Percentiles rank a stretch among this genome's conserved stretches.
Evolutionary conservation across 306 rosid species (phyloP).

Genomic region (Sicyos edulis): DNA sequence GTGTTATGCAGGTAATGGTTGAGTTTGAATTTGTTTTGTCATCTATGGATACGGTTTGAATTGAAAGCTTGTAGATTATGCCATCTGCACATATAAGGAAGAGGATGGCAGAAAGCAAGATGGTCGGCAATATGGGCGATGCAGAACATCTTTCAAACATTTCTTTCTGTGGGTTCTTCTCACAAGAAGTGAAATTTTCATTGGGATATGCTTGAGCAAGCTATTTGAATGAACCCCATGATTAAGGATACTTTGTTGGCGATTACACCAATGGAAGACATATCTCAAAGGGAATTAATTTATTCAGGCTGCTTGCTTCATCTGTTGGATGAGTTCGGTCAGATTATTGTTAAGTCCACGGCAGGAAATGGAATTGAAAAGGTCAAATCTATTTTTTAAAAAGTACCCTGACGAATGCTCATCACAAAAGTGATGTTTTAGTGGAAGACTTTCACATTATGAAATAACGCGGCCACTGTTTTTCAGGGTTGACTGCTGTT

Average conservation of each 20-base stretch:
- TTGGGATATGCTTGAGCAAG: not conserved
- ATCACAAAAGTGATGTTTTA: not conserved
- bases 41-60: not conserved
- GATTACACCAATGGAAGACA: conserved; percentile 19
- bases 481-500: not conserved
- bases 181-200: not conserved
- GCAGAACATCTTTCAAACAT: conserved; percentile 37
- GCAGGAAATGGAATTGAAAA: conserved; percentile 1
- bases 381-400: not conserved
- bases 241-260: not conserved
- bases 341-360: conserved; percentile 2
- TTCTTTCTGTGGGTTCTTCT: conserved; percentile 13
- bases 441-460: not conserved
- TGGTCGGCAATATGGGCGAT: conserved; percentile 28
- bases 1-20: conserved; percentile 17
- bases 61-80: conserved; percentile 22
- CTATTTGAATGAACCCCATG: conserved; percentile 11
- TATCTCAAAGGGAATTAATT: not conserved
- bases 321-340: not conserved
- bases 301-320: conserved; percentile 3
- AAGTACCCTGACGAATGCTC: not conserved
- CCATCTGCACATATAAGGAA: conserved; percentile 30
- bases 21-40: conserved; percentile 13
- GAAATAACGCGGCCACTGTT: not conserved
- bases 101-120: conserved; percentile 32